Evolutionary conservation across 176 grass and related monocot genomes (phyloP).

Genomic region (Puccinellia tenuiflora): DNA sequence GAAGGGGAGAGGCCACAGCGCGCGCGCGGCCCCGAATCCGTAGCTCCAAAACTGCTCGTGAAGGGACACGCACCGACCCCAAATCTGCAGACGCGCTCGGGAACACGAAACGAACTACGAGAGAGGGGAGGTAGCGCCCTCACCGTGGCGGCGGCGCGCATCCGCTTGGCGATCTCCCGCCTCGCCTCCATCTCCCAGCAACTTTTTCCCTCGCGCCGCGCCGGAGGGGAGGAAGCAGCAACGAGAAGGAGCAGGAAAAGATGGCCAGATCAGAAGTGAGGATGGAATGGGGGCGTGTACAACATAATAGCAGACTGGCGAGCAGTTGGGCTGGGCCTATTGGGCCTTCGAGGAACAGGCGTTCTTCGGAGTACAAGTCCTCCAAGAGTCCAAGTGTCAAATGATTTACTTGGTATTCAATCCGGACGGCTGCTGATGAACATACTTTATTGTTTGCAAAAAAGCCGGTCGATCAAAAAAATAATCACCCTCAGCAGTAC

Average conservation of each 20-base stretch:
- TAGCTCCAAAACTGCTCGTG: neutral
- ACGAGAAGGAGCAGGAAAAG: neutral
- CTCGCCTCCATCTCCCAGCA: neutral
- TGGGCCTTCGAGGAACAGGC: too few species aligned
- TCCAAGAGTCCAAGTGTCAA: too few species aligned
- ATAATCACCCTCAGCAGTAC: too few species aligned
- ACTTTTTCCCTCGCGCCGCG: neutral
- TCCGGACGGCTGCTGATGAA: too few species aligned
- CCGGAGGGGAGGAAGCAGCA: neutral
- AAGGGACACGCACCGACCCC: neutral
- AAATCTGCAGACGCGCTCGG: neutral
- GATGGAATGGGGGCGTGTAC: too few species aligned
- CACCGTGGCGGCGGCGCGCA: slow-evolving; percentile 37
- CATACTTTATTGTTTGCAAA: too few species aligned
- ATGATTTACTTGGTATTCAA: too few species aligned
- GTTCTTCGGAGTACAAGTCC: too few species aligned
- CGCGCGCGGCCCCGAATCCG: neutral
- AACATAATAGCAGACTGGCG: neutral
- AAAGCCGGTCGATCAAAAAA: too few species aligned
- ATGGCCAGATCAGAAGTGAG: neutral
- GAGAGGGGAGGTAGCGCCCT: neutral
- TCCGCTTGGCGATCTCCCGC: slow-evolving; percentile 31
- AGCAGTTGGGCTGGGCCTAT: neutral
- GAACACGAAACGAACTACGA: neutral
- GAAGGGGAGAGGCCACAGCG: neutral